Percentiles rank a stretch among this genome's conserved stretches.
These are phyloP conservation scores for Diddensiella caesifluorescens DNA, from an alignment of 805 yeast species.

Conservation along the genomic window DNA sequence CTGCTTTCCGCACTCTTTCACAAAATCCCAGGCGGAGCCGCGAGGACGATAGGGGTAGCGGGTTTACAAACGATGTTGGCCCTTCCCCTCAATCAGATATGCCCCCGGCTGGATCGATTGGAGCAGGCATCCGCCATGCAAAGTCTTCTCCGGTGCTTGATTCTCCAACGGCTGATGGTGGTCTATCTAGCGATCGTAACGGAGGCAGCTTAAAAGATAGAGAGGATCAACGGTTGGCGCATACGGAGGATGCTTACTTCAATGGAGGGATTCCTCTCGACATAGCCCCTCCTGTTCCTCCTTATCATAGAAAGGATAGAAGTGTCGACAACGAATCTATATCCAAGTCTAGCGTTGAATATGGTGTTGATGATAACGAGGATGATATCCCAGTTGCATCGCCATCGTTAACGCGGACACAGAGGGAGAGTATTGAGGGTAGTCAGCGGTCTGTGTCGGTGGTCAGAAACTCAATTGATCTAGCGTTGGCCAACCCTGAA, in stretches of 20 bases:
- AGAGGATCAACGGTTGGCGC: background rate
- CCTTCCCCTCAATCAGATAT: too few species aligned
- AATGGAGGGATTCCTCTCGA: background rate
- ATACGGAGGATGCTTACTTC: background rate
- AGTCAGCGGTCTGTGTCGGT: slow-evolving; percentile 10
- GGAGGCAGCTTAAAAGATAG: too few species aligned
- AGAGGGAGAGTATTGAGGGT: background rate
- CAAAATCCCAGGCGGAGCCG: too few species aligned
- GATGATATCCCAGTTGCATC: too few species aligned
- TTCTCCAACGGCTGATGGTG: background rate
- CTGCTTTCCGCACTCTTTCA: too few species aligned
- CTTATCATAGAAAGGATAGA: too few species aligned
- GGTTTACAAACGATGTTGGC: too few species aligned
- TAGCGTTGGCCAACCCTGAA: slow-evolving; percentile 6
- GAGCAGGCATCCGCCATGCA: background rate
- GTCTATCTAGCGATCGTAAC: too few species aligned
- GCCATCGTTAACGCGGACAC: background rate
- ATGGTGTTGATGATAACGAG: background rate
- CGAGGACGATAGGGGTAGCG: too few species aligned
- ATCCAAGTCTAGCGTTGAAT: background rate
- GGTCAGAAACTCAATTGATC: slow-evolving; percentile 18
- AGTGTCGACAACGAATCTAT: background rate
- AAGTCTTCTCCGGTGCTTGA: background rate
- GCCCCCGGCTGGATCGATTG: too few species aligned
- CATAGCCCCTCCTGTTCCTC: background rate